Conservation (phyloP, 2,329 filamentous ascomycete species). For the Ceratocystis ficicola region DNA sequence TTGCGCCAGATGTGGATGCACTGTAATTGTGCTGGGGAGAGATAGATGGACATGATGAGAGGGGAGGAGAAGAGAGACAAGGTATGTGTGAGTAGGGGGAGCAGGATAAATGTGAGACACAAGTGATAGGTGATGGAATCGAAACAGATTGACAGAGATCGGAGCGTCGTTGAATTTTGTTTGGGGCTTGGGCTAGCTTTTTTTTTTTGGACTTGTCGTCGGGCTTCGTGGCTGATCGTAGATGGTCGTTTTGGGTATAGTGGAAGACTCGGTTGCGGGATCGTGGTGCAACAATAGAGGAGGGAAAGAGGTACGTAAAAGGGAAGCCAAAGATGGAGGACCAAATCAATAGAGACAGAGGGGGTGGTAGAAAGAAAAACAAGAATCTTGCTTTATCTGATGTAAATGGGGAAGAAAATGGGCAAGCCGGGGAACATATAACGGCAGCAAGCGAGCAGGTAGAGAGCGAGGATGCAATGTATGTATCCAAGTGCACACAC, state of each 20-base stretch:
- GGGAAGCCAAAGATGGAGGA: too few species aligned
- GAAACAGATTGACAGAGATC: not conserved
- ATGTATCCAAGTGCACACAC: not conserved
- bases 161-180: not conserved
- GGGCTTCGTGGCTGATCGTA: not conserved
- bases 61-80: not conserved
- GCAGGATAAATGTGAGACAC: not conserved
- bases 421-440: too few species aligned
- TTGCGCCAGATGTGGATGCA: slow-evolving; percentile 41
- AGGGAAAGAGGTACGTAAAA: not conserved
- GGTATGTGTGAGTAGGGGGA: not conserved
- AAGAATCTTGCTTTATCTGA: too few species aligned
- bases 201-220: not conserved
- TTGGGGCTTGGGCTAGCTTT: too few species aligned
- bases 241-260: not conserved
- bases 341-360: too few species aligned
- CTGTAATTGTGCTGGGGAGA: slow-evolving; percentile 27
- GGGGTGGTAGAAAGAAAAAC: too few species aligned
- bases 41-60: slow-evolving; percentile 19
- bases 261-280: not conserved
- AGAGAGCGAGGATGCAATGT: too few species aligned
- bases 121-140: not conserved
- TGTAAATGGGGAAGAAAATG: too few species aligned
- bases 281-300: not conserved
- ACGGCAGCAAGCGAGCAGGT: too few species aligned